phyloP scores from a whole-genome alignment of 352 stramenopile genomes.

The Paralagenidium karlingii region DNA sequence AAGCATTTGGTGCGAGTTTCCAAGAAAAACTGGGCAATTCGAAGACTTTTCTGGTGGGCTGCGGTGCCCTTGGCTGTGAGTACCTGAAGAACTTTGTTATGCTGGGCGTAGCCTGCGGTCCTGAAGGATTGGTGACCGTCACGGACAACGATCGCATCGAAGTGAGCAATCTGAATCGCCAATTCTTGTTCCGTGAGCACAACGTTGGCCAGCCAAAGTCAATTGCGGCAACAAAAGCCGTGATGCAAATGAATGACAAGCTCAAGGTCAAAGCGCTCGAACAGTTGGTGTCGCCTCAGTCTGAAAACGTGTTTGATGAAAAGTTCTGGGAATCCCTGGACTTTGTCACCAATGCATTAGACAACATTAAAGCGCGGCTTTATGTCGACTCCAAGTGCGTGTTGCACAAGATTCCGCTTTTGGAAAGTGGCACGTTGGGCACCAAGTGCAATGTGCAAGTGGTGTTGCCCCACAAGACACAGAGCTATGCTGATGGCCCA shows the following conservation, averaged over 20 bases:
- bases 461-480: constrained; percentile 74
- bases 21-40: constrained; percentile 49
- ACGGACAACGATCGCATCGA: constrained; percentile 83
- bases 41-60: constrained; percentile 74
- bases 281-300: constrained; percentile 65
- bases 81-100: constrained; percentile 84
- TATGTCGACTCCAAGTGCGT: constrained; percentile 99
- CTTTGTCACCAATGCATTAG: constrained; percentile 97
- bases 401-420: constrained; percentile 92
- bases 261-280: constrained; percentile 76
- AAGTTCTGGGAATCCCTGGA: constrained; percentile 78
- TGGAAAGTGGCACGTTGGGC: constrained; percentile 97
- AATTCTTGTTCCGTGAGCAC: constrained; percentile 79
- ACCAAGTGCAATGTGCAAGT: constrained; percentile 97
- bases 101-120: constrained; percentile 59
- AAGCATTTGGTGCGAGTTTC: constrained; percentile 50
- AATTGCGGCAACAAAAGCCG: constrained; percentile 60
- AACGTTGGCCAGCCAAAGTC: constrained; percentile 80
- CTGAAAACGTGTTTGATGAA: constrained; percentile 72
- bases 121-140: constrained; percentile 67
- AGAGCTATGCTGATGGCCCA: constrained; percentile 92
- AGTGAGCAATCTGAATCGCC: constrained; percentile 80
- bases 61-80: constrained; percentile 67
- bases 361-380: constrained; percentile 97
- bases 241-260: constrained; percentile 57